Evolutionary conservation across 1,284 basidiomycete species (phyloP), one percentile per base, ranked within the genome.

Genomic region (Leccinum fallax): DNA sequence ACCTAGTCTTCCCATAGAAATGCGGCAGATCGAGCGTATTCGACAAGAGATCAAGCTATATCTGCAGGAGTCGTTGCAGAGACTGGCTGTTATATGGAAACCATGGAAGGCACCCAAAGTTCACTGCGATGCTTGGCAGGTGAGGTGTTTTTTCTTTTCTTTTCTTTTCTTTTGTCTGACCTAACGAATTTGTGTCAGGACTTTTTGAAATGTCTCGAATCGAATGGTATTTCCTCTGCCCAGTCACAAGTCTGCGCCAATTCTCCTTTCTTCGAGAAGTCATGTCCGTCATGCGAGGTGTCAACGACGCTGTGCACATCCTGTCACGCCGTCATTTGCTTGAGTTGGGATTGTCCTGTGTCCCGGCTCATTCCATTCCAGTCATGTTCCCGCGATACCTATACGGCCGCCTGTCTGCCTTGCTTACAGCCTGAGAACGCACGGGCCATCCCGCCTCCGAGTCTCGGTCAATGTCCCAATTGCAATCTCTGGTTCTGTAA

Each of bases 401-500:
- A 32, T 32, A 32, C 5, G 30, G 30, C 30, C 10, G 10, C 10
- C 6, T 69, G 69, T 51, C 54, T 61, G n/a, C 28, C 55, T 2
- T 70, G 68, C 40, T 13, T 69, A n/a, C n/a, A n/a, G n/a, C n/a
- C n/a, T n/a, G 28, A 64, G 9, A 55, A 4, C 21, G 51, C 57
- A 38, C 4, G 8, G 38, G 8, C 38, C 38, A 38, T 61, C 3
- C 68, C 68, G 7, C 24, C 28, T n/a, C 28, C 28, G 28, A 30
- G 28, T 30, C 68, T 71, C 0, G 70, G 69, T 19, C 55, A 71
- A 60, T 69, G 70, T 49, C 68, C 70, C 15, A 15, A 55, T 3
- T 69, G 70, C 56, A 19, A 59, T 34, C 61, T 60, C 53, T 72
- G 68, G 70, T 69, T 67, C 49, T 69, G 70, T 57, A 9, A 19